Percentiles rank a stretch among this genome's conserved stretches.
Evolutionary conservation across 2,329 filamentous ascomycete species (phyloP).

Genomic region (Paecilomyces variotii): DNA sequence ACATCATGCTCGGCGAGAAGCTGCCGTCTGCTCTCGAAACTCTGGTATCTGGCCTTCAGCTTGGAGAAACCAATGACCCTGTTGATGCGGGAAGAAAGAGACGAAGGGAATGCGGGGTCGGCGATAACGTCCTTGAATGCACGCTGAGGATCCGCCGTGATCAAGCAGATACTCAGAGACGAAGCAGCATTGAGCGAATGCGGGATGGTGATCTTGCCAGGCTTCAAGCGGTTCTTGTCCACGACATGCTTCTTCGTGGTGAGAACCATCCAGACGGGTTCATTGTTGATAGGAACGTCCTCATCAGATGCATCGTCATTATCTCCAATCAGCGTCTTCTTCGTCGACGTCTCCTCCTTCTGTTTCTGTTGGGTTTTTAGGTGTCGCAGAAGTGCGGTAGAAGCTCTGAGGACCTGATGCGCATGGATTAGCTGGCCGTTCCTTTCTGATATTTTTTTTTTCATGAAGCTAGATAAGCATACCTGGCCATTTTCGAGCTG

Average conservation of each 20-base stretch:
- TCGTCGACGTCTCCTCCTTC: constrained; percentile 42
- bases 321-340: constrained; percentile 47
- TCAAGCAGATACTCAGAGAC: constrained; percentile 69
- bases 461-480: constrained; percentile 5
- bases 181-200: constrained; percentile 64
- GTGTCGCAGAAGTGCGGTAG: constrained; percentile 50
- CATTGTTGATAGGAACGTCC: constrained; percentile 38
- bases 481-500: constrained; percentile 42
- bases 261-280: constrained; percentile 53
- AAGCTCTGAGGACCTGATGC: constrained; percentile 49
- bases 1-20: constrained; percentile 81
- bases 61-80: constrained; percentile 76
- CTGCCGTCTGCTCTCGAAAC: constrained; percentile 79
- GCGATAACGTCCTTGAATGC: constrained; percentile 83
- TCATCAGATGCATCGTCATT: constrained; percentile 39
- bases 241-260: constrained; percentile 60
- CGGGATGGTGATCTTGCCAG: constrained; percentile 70
- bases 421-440: constrained; percentile 10
- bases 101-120: constrained; percentile 61
- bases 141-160: constrained; percentile 74
- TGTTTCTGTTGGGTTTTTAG: constrained; percentile 44
- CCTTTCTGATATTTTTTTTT: neutral
- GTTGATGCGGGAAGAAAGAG: constrained; percentile 59
- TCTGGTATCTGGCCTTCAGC: constrained; percentile 80
- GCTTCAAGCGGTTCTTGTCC: constrained; percentile 73